Base-by-base conservation (phyloP, 257 asterid genomes). In the Cynanchum wilfordii region DNA sequence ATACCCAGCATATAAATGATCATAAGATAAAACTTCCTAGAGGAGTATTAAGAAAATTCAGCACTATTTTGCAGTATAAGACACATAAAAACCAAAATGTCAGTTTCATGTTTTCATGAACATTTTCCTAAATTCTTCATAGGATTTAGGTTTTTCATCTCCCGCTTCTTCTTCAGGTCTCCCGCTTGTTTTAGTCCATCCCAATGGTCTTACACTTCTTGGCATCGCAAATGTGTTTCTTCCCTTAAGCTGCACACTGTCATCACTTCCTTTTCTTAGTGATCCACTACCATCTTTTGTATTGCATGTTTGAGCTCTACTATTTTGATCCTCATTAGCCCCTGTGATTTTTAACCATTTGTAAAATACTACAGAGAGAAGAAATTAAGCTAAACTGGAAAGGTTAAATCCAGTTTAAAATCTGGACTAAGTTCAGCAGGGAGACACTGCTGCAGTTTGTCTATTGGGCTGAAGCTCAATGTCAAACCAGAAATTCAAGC, bases 111-210 rank as follows among this genome's bases (percentile, higher is more conserved):
- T 66, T 78, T 84, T 86, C 76, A 90, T 13, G 58, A 95, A 73
- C 96, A 95, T 87, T 83, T 90, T 90, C 83, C 96, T 87, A 91
- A 92, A 95, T 83, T 92, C 99, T 2, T 90, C 96, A 55, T 95
- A 92, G 22, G 99, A 91, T 89, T 88, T 91, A 54, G 95, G 96
- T 67, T 58, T 83, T 75, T 87, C 93, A 22, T 85, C 92, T 30
- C 71, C 96, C 20, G 69, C 79, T 72, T 78, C 81, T 59, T 75
- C 81, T 59, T 75, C 73, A n/a, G 78, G 51, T 69, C 71, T 80
- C 68, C 79, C 86, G 27, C 88, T 16, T 36, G 73, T 73, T 76
- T 78, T 74, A 66, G 73, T 71, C 79, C 84, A 70, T 50, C 94
- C 96, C 47, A 93, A 81, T 9, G 95, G 86, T 77, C 75, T 86